phyloP scores from a whole-genome alignment of 352 stramenopile species.

The Aphanomyces astaci region DNA sequence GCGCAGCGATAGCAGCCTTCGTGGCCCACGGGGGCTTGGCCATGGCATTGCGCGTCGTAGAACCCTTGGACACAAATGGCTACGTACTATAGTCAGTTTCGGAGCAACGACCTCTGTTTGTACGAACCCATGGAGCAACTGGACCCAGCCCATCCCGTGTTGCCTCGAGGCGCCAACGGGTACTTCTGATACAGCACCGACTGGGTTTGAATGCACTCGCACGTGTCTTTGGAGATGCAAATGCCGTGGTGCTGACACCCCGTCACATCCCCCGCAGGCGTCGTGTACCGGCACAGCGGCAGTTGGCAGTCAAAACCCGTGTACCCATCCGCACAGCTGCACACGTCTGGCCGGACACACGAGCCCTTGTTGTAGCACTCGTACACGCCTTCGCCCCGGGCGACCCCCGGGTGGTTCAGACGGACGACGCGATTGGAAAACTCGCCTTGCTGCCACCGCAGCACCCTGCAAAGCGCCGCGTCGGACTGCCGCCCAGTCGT shows the following conservation, averaged over 20 bases:
- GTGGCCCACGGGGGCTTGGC: slow-evolving; percentile 30
- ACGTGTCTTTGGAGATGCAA: slow-evolving; percentile 89
- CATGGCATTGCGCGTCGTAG: slow-evolving; percentile 87
- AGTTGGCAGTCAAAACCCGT: slow-evolving; percentile 91
- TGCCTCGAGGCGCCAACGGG: slow-evolving; percentile 50
- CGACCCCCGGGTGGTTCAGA: slow-evolving; percentile 69
- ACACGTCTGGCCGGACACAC: slow-evolving; percentile 89
- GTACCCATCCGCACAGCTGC: slow-evolving; percentile 88
- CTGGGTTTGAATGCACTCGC: slow-evolving; percentile 82
- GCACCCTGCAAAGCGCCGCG: slow-evolving; percentile 76
- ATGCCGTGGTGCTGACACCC: slow-evolving; percentile 90
- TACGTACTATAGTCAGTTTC: background rate
- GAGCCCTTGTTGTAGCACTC: slow-evolving; percentile 90
- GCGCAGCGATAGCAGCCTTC: slow-evolving; percentile 92
- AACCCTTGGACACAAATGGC: slow-evolving; percentile 93
- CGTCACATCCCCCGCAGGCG: slow-evolving; percentile 50
- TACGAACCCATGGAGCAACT: slow-evolving; percentile 82
- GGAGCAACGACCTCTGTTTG: background rate
- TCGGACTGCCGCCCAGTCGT: slow-evolving; percentile 57
- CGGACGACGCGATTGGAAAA: slow-evolving; percentile 75
- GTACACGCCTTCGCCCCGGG: slow-evolving; percentile 89
- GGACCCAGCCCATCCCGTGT: slow-evolving; percentile 89
- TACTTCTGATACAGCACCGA: slow-evolving; percentile 79
- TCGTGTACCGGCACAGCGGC: slow-evolving; percentile 85
- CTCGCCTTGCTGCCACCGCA: slow-evolving; percentile 89